Base-by-base conservation (phyloP, 345 rosid genomes). In the Laguncularia racemosa region DNA sequence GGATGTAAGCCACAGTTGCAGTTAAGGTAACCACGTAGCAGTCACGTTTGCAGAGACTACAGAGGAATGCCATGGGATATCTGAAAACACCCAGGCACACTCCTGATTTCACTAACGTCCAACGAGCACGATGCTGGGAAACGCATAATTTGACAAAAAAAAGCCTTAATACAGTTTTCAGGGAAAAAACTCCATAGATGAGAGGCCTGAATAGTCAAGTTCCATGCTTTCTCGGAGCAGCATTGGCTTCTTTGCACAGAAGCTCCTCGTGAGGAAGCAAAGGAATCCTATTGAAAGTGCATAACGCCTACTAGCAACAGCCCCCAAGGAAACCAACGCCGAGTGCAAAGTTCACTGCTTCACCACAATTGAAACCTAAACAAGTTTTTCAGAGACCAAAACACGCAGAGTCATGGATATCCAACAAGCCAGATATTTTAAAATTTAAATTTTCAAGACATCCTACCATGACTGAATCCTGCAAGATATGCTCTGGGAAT, bases 401-500 rank as follows among this genome's bases (percentile, higher is more conserved):
- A 38, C 43, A 43, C 21, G n/a, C n/a, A n/a, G n/a, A n/a, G n/a
- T n/a, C n/a, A n/a, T n/a, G n/a, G n/a, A n/a, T n/a, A n/a, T n/a
- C n/a, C n/a, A n/a, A n/a, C n/a, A n/a, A n/a, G n/a, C n/a, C n/a
- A n/a, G n/a, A n/a, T n/a, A n/a, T n/a, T n/a, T n/a, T n/a, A n/a
- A n/a, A n/a, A n/a, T n/a, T n/a, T n/a, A n/a, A n/a, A n/a, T n/a
- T n/a, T n/a, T n/a, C n/a, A n/a, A n/a, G n/a, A 54, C 19, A 48
- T 23, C 50, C 16, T 50, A 95, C 99, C 99, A 59, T 95, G 99
- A 68, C 99, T 95, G 64, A 95, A 95, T 63, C 97, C 99, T 52
- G 97, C 96, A 83, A 90, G 99, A 81, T 90, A 95, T 57, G 96
- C 96, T 64, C 96, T 84, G 8, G 99, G 99, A 90, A 95, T 23